These are phyloP conservation scores for Pseudoperonospora humuli DNA, from an alignment of 352 stramenopile genomes.

Conservation along the genomic window DNA sequence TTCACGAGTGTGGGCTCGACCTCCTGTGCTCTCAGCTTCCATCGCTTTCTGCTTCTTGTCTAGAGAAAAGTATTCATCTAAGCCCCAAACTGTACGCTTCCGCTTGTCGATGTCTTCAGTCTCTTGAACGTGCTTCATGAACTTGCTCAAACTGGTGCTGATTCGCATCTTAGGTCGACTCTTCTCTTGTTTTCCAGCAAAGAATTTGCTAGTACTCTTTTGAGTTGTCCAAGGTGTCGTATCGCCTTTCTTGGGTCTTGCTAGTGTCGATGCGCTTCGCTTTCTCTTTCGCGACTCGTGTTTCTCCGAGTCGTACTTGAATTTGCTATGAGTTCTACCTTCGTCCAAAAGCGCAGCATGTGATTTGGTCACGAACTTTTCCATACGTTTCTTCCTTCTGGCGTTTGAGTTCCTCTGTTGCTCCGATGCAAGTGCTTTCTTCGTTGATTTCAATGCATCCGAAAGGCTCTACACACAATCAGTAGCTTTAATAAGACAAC, in stretches of 20 bases:
- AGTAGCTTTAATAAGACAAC: not conserved
- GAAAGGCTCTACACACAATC: constrained; percentile 12
- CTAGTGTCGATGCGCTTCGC: constrained; percentile 4
- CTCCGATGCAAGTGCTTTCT: constrained; percentile 20
- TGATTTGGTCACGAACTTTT: constrained; percentile 16
- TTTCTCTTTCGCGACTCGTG: constrained; percentile 17
- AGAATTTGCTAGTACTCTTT: constrained; percentile 20
- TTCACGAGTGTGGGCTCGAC: not conserved
- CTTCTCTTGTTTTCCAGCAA: constrained; percentile 6
- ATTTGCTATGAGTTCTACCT: constrained; percentile 6
- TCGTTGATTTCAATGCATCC: constrained; percentile 24
- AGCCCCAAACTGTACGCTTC: constrained; percentile 6
- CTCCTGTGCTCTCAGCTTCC: constrained; percentile 2
- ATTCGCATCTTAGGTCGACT: constrained; percentile 15
- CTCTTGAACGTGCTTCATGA: constrained; percentile 26
- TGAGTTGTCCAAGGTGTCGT: not conserved
- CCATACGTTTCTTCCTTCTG: constrained; percentile 25
- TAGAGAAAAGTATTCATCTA: constrained; percentile 29
- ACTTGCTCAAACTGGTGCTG: constrained; percentile 18
- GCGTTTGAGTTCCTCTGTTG: constrained; percentile 17
- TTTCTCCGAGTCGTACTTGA: constrained; percentile 8
- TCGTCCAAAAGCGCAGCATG: constrained; percentile 3
- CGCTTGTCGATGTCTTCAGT: constrained; percentile 25
- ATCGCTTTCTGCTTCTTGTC: constrained; percentile 19
- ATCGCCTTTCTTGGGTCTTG: not conserved